Base-by-base conservation (phyloP, 2,329 filamentous ascomycete genomes). In the Clarireedia sp. region DNA sequence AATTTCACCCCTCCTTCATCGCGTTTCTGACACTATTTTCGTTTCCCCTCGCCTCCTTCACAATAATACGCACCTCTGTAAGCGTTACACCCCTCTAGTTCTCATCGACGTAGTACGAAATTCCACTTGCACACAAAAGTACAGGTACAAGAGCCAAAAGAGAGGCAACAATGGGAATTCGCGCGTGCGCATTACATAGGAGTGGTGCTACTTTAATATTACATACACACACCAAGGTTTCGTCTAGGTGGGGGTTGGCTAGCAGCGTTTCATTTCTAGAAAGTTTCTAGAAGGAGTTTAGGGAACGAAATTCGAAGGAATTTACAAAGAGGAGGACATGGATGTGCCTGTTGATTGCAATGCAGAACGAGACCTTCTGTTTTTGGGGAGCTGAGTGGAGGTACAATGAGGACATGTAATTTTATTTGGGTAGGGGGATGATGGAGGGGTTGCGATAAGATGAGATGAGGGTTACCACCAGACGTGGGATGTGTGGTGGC, bases 381-480 rank as follows among this genome's bases (percentile, higher is more conserved):
- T 49, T 49, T 54, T 12, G 52, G 45, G 19, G 51, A 48, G 43
- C 14, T 16, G 37, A 36, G 44, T 48, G 19, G 14, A 41, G 36
- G 45, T 43, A 48, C 45, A 33, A 48, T 49, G 24, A 23, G 21
- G 45, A 36, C 14, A 17, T 44, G 37, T 37, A 50, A 43, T 49
- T 49, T 54, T 33, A 44, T 49, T 23, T 54, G 24, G 52, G 45
- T 36, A 44, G 46, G 52, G 37, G 17, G 24, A 24, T 10, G 16
- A 44, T 48, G 36, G 52, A 49, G 45, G 52, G 36, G 45, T 54
- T 41, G 43, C 45, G 52, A 54, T 54, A 54, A 54, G 52, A 21
- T 41, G 24, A 37, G 46, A 50, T 50, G 17, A 37, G 40, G 40
- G 23, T 29, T 37, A 48, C 8, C 21, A 46, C 19, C 19, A 21